These are phyloP conservation scores for Incumbomyces delicatus DNA, from an alignment of 2,329 filamentous ascomycete species.

Conservation along the genomic window DNA sequence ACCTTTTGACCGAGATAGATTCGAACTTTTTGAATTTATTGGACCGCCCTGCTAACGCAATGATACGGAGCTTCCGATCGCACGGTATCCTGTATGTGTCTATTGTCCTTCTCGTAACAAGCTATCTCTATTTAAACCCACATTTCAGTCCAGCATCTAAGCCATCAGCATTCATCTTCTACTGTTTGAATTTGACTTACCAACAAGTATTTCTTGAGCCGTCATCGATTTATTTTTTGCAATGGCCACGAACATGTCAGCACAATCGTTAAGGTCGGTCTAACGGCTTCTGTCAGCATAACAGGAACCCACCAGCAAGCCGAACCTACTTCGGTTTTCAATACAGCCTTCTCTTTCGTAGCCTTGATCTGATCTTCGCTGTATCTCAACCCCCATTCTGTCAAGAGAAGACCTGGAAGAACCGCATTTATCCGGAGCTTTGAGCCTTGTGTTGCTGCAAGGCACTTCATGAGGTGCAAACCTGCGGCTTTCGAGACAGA, in stretches of 20 bases:
- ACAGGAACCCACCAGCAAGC: neutral
- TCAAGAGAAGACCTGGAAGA: conserved; percentile 54
- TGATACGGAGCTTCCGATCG: too few species aligned
- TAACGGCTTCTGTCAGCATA: conserved; percentile 17
- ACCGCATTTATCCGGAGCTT: conserved; percentile 58
- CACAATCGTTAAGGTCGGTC: conserved; percentile 34
- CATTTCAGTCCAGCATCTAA: conserved; percentile 14
- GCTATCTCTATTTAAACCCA: conserved; percentile 8
- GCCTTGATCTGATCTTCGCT: conserved; percentile 46
- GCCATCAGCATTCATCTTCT: conserved; percentile 7
- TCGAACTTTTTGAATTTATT: conserved; percentile 11
- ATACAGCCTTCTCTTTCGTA: conserved; percentile 45
- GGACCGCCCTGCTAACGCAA: conserved; percentile 1
- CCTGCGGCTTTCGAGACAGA: conserved; percentile 70
- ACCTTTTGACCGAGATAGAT: conserved; percentile 2
- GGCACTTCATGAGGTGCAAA: conserved; percentile 56
- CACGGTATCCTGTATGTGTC: too few species aligned
- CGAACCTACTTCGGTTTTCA: conserved; percentile 48
- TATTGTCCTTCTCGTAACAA: too few species aligned
- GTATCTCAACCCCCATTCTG: conserved; percentile 58
- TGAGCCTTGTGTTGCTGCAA: conserved; percentile 52
- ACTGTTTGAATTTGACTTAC: conserved; percentile 22
- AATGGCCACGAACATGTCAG: conserved; percentile 30
- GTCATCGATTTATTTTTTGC: conserved; percentile 39
- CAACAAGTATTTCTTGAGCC: conserved; percentile 34